phyloP scores from a whole-genome alignment of 352 stramenopile genomes.

The Blastocystis sp. region DNA sequence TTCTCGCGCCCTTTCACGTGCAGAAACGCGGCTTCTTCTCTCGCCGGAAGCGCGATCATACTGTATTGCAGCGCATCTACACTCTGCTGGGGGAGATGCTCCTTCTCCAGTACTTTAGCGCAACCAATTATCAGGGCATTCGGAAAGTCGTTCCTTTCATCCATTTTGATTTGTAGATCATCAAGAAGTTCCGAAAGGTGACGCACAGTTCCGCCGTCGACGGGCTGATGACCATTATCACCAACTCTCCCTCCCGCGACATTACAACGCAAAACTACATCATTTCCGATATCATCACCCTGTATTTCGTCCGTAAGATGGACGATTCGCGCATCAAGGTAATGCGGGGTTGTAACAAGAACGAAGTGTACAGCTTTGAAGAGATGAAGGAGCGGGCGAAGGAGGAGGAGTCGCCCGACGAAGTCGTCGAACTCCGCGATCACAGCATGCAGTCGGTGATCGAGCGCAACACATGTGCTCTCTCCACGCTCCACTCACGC shows the following conservation, averaged over 20 bases:
- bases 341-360: background rate
- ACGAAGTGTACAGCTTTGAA: background rate
- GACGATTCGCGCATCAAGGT: background rate
- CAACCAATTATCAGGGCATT: constrained; percentile 60
- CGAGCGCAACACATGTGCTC: background rate
- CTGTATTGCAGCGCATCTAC: constrained; percentile 11
- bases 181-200: constrained; percentile 72
- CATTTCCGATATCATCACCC: constrained; percentile 43
- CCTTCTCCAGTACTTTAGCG: constrained; percentile 66
- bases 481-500: background rate
- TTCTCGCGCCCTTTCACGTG: background rate
- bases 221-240: constrained; percentile 66
- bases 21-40: constrained; percentile 27
- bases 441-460: constrained; percentile 50
- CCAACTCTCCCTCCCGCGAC: constrained; percentile 43
- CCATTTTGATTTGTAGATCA: constrained; percentile 26
- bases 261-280: constrained; percentile 56
- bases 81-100: constrained; percentile 64
- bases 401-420: background rate
- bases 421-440: constrained; percentile 9
- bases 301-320: constrained; percentile 40
- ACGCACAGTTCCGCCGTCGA: constrained; percentile 66
- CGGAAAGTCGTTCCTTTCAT: constrained; percentile 13
- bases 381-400: constrained; percentile 12
- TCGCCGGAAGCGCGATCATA: constrained; percentile 3